Evolutionary conservation across 169 alveolate genomes (phyloP), one percentile per base, ranked within the genome.

Genomic region (Cryptosporidium ryanae): DNA sequence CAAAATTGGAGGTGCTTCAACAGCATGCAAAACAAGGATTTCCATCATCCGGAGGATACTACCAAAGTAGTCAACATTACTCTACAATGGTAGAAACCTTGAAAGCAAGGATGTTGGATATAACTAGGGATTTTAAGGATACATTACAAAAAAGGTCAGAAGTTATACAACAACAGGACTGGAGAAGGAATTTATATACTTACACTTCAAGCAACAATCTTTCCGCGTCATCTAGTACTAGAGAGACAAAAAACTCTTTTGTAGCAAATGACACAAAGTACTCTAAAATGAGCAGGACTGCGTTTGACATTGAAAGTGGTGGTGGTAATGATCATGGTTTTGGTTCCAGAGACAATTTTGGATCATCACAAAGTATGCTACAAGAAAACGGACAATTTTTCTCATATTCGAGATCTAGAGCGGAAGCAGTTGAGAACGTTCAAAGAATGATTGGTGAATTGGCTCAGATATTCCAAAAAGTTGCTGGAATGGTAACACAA

Each of bases 351-450:
- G 25, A 49, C 43, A 66, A 68, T 17, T 50, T 68, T 68, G 87
- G 87, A 55, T 57, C 46, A 5, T 32, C 68, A 17, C 55, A 59
- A 27, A 76, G 25, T 13, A 55, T 61, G 68, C 29, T 76, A 63
- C 87, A 76, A 15, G 64, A 76, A 27, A 59, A 55, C 38, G 63
- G 63, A 23, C 87, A 76, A n/a, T 76, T 71, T 34, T 76, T 76
- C 38, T 76, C 87, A 17, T 76, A 76, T 25, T 70, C 87, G 23
- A 31, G 71, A 55, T 76, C 87, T 12, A 76, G 87, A 34, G 87
- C 87, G 1, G 87, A 90, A 89, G 93, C 93, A n/a, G 90, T 90
- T 7, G 93, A 90, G 23, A 90, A 90, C 48, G 91, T 90, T 18
- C 93, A 90, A 81, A 57, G 91, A 34, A 87, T 84, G 52, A 90